Evolutionary conservation across 495 filamentous ascomycete genomes (phyloP).

Genomic region (Xylaria nigripes): DNA sequence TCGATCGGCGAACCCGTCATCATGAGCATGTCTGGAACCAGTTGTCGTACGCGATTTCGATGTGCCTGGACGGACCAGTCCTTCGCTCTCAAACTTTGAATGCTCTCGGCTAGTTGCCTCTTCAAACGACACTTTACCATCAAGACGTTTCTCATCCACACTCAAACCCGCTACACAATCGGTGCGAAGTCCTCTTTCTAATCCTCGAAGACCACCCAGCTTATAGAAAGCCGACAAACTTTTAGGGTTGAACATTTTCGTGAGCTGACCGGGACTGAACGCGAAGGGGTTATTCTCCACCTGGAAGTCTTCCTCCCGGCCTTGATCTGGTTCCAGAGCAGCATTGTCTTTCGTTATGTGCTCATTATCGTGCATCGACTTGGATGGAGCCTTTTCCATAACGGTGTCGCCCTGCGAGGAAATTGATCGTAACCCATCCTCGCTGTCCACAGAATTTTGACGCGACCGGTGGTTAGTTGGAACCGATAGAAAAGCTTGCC

Average conservation of each 20-base stretch:
- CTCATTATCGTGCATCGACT: slow-evolving; percentile 33
- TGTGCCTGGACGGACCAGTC: slow-evolving; percentile 24
- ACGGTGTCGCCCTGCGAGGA: slow-evolving; percentile 39
- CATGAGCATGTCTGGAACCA: slow-evolving; percentile 14
- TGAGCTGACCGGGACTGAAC: slow-evolving; percentile 60
- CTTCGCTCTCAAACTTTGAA: slow-evolving; percentile 28
- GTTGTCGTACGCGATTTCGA: slow-evolving; percentile 20
- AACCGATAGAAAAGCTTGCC: slow-evolving; percentile 41
- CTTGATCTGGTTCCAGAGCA: slow-evolving; percentile 59
- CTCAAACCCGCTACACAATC: slow-evolving; percentile 58
- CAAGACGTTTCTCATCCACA: slow-evolving; percentile 52
- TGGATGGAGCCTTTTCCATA: slow-evolving; percentile 26
- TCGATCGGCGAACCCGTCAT: slow-evolving; percentile 49
- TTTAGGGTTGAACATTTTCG: slow-evolving; percentile 70
- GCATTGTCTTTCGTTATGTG: slow-evolving; percentile 42
- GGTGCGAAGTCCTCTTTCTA: slow-evolving; percentile 61
- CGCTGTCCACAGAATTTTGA: slow-evolving; percentile 48
- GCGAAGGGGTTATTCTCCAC: slow-evolving; percentile 63
- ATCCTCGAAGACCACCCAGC: slow-evolving; percentile 57
- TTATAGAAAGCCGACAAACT: slow-evolving; percentile 61
- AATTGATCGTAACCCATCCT: slow-evolving; percentile 41
- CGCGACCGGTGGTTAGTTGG: slow-evolving; percentile 39
- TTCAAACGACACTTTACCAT: slow-evolving; percentile 52
- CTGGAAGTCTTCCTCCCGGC: slow-evolving; percentile 54
- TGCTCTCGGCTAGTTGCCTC: slow-evolving; percentile 39